Base-by-base conservation (phyloP, 2,329 filamentous ascomycete genomes). In the Aspergillus terreus region DNA sequence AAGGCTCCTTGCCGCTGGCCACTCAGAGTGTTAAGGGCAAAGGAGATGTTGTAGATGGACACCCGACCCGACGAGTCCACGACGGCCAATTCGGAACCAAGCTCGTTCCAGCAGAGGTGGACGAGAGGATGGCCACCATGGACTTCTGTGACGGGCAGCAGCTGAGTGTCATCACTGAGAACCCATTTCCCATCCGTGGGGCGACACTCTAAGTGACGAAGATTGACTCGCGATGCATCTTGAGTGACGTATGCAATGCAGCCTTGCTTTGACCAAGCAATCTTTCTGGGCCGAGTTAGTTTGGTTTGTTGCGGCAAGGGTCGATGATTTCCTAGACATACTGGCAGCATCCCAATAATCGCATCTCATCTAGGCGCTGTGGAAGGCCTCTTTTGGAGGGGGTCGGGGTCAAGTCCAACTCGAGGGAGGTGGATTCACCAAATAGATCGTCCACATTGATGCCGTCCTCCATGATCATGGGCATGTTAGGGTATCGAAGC, bases 261-360 rank as follows among this genome's bases (percentile, higher is more conserved):
- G 41, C 92, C 92, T 54, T 84, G 82, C 62, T 86, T 91, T 10
- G 92, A 96, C 92, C 92, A 97, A 27, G 88, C 85, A 49, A 96
- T 81, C 58, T 83, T 84, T 67, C 91, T 95, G 60, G 10, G 4
- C 19, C 50, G 60, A 54, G 66, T 70, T 46, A 68, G 57, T 44
- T 17, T 25, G 15, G 57, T 44, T 17, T 25, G 15, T 12, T 5
- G 10, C 11, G 9, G 7, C 12, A 46, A 12, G 25, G 7, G 32
- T 9, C 11, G 15, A 25, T 15, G 10, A 25, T 19, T 6, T 2
- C 44, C 17, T 35, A 42, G 45, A 79, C 85, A 73, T 82, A 94
- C 90, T 91, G 87, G 77, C 86, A 90, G 68, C 88, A 94, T 14
- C 90, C 90, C 52, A 82, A 82, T 52, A 80, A 76, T 58, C 87